Percentiles rank a stretch among this genome's conserved stretches.
Conservation (phyloP, 805 yeast species). For the Komagataella pastoris region DNA sequence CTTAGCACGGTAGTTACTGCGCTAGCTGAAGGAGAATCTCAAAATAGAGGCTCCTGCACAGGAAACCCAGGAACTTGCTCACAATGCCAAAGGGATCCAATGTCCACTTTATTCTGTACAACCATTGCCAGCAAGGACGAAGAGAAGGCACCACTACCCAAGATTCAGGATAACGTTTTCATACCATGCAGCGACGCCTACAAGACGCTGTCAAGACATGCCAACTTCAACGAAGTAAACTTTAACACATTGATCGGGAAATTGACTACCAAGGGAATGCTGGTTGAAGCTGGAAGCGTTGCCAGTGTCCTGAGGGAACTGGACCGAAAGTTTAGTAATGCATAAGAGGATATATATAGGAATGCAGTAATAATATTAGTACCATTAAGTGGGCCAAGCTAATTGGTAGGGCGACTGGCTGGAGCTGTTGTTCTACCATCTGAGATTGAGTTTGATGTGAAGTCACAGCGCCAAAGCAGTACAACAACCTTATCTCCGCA, state of each 20-base stretch:
- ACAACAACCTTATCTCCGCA: background rate
- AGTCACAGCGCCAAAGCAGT: no score
- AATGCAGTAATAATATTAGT: background rate
- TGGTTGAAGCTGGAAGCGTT: conserved; percentile 83
- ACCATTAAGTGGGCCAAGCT: background rate
- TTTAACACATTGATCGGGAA: conserved; percentile 63
- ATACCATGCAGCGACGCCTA: conserved; percentile 89
- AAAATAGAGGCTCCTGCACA: conserved; percentile 40
- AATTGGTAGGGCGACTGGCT: background rate
- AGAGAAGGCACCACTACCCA: conserved; percentile 2
- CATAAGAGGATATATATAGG: background rate
- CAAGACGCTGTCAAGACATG: conserved; percentile 73
- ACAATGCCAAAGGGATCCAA: conserved; percentile 77
- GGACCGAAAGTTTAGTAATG: conserved; percentile 40
- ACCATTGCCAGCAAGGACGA: conserved; percentile 52
- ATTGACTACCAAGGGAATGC: conserved; percentile 73
- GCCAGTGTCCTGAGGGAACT: conserved; percentile 75
- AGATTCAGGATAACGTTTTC: conserved; percentile 19
- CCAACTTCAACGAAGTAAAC: conserved; percentile 60
- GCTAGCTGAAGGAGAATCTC: conserved; percentile 4
- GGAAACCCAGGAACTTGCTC: conserved; percentile 82
- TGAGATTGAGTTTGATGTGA: no score
- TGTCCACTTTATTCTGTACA: conserved; percentile 80
- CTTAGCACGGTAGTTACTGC: conserved; percentile 1
- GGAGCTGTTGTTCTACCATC: background rate